Conservation (phyloP, 495 filamentous ascomycete species). For the Penicillium riverlandense region DNA sequence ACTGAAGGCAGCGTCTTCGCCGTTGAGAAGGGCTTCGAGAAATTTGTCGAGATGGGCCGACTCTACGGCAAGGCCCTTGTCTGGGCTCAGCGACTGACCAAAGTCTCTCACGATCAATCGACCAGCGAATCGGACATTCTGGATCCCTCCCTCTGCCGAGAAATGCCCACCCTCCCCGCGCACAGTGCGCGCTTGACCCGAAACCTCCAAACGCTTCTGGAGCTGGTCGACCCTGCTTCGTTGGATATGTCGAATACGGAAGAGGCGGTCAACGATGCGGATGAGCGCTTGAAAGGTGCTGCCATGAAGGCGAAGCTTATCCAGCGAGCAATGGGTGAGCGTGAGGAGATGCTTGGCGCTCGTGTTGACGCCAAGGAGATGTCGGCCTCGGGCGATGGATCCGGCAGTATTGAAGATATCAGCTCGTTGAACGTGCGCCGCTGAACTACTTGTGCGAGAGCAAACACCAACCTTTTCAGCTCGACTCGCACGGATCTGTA, state of each 20-base stretch:
- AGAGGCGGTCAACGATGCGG: constrained; percentile 76
- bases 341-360: constrained; percentile 21
- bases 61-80: constrained; percentile 76
- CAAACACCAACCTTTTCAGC: background rate
- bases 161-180: constrained; percentile 41
- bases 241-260: constrained; percentile 73
- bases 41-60: constrained; percentile 70
- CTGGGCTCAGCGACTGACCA: constrained; percentile 60
- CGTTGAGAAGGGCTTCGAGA: constrained; percentile 88
- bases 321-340: constrained; percentile 62
- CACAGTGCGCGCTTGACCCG: constrained; percentile 59
- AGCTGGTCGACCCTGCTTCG: constrained; percentile 71
- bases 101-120: constrained; percentile 9
- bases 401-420: constrained; percentile 51
- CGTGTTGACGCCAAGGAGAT: constrained; percentile 19
- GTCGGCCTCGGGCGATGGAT: constrained; percentile 28
- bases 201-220: constrained; percentile 65
- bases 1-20: constrained; percentile 87
- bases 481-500: no score
- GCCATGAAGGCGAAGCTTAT: constrained; percentile 76
- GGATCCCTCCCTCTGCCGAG: constrained; percentile 23
- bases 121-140: constrained; percentile 13
- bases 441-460: constrained; percentile 15
- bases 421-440: constrained; percentile 39
- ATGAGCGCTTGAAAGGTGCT: constrained; percentile 75